Base-by-base conservation (phyloP, 2,329 filamentous ascomycete genomes). In the Xylaria sp. region DNA sequence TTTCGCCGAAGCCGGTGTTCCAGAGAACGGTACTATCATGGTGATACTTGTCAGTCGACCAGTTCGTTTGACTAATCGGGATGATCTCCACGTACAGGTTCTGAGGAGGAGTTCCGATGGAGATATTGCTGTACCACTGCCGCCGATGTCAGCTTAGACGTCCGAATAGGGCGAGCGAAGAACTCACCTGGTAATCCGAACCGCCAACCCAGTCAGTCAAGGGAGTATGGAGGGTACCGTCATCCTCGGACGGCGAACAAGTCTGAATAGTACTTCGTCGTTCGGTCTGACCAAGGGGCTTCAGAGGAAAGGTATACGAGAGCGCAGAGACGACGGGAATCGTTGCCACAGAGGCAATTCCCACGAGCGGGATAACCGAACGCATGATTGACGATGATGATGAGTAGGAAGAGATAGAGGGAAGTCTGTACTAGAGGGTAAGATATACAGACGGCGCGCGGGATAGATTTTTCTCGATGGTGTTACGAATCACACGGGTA, bases 1-100 rank as follows among this genome's bases (percentile, higher is more conserved):
- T 64, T 23, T 69, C 61, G 1, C 58, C 62, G 1, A 69, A 72
- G 30, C 68, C 71, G 0, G 71, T 74, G 59, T 74, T 71, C 47
- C 72, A 69, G 49, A 72, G 63, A 37, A 74, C 70, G 16, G 68
- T 70, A 59, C 71, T 73, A 7, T 4, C 8, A n/a, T 7, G 11
- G 16, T 30, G 10, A n/a, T 2, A 1, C 11, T 23, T 6, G 46
- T 62, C 2, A 54, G 34, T 55, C 39, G 35, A 37, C n/a, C 13
- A 1, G 10, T 9, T n/a, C 19, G 30, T 51, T 51, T 9, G 13
- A 10, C 34, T 16, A 8, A 47, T 16, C 5, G 7, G 16, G 7
- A 11, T 13, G 30, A 57, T 19, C 30, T n/a, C 5, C 2, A 68
- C 70, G 64, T 66, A 72, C 71, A 72, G 65, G 4, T 67, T 68